Base-by-base conservation (phyloP, 306 rosid genomes). In the Clitoria ternatea region DNA sequence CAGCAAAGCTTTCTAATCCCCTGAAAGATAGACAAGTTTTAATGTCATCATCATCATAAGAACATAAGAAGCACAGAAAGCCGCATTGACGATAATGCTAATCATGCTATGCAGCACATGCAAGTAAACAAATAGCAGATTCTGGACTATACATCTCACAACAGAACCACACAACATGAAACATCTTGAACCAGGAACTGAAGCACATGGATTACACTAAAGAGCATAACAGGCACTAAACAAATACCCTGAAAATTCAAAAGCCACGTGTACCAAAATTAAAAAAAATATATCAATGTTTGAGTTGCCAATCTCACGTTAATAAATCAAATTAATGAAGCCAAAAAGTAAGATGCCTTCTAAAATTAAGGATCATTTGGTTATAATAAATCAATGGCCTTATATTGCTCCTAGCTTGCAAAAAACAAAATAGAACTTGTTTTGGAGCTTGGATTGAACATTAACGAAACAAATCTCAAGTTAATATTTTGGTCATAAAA, bases 1-100 rank as follows among this genome's bases (percentile, higher is more conserved):
- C 96, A 91, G 70, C 97, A 94, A 73, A 94, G 92, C 82, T 85
- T 84, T 83, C 99, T 83, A 77, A 94, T 91, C 59, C 99, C 99
- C 99, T 94, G 89, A 76, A 78, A 56, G 20, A 65, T 3, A 3
- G 17, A 55, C 33, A 63, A 3, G 66, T 75, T 61, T 75, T 61
- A 0, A n/a, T 1, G 12, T 73, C 71, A 33, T 49, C 54, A 55
- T 36, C 67, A 27, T 61, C 76, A 37, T 35, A 42, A 44, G 32
- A 66, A 44, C n/a, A n/a, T n/a, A n/a, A 15, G 48, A 55, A 22
- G 43, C 42, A 55, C 59, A 17, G 17, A 12, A 19, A 48, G n/a
- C n/a, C 26, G 2, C 23, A 4, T 14, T 49, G 12, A 73, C 7
- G 6, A 79, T 47, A n/a, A 56, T 65, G 42, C 49, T 26, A 40